Conservation (phyloP, 2,329 filamentous ascomycete genomes). For the Claviceps maximensis region DNA sequence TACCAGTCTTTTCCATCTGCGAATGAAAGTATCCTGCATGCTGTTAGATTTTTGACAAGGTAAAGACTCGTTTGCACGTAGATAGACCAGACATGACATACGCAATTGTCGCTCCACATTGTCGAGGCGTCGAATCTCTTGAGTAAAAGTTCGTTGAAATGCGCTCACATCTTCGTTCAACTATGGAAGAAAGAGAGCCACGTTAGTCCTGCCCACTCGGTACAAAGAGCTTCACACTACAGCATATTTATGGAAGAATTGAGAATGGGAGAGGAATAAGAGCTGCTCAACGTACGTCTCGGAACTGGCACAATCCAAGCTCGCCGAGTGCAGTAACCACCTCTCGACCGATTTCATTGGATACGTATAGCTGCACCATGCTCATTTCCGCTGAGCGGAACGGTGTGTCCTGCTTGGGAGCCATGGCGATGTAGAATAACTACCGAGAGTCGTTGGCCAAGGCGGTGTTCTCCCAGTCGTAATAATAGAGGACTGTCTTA, state of each 20-base stretch:
- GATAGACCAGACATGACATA: slow-evolving; percentile 34
- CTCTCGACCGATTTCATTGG: slow-evolving; percentile 96
- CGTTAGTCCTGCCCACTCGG: not conserved
- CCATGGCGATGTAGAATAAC: slow-evolving; percentile 34
- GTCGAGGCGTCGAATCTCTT: slow-evolving; percentile 92
- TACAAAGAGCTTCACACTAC: not conserved
- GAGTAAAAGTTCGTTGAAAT: slow-evolving; percentile 94
- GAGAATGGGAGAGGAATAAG: not conserved
- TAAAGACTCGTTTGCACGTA: not conserved
- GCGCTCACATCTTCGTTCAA: slow-evolving; percentile 86
- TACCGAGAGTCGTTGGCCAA: slow-evolving; percentile 18
- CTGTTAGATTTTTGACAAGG: slow-evolving; percentile 16
- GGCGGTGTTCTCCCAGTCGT: slow-evolving; percentile 14
- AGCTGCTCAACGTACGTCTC: slow-evolving; percentile 57
- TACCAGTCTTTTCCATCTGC: slow-evolving; percentile 89
- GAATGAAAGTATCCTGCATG: slow-evolving; percentile 72
- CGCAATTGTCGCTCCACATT: slow-evolving; percentile 96
- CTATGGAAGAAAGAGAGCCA: slow-evolving; percentile 30
- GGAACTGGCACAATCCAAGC: slow-evolving; percentile 90
- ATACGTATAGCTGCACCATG: slow-evolving; percentile 98
- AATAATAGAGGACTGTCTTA: slow-evolving; percentile 10
- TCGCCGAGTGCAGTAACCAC: slow-evolving; percentile 94
- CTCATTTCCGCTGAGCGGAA: slow-evolving; percentile 99
- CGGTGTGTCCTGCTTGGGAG: slow-evolving; percentile 70
- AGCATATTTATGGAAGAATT: not conserved